A percentile compares a stretch with the other conserved stretches of the same genome.
Evolutionary conservation across 2,329 filamentous ascomycete genomes (phyloP).

Genomic region (Aspergillus viridinutans): DNA sequence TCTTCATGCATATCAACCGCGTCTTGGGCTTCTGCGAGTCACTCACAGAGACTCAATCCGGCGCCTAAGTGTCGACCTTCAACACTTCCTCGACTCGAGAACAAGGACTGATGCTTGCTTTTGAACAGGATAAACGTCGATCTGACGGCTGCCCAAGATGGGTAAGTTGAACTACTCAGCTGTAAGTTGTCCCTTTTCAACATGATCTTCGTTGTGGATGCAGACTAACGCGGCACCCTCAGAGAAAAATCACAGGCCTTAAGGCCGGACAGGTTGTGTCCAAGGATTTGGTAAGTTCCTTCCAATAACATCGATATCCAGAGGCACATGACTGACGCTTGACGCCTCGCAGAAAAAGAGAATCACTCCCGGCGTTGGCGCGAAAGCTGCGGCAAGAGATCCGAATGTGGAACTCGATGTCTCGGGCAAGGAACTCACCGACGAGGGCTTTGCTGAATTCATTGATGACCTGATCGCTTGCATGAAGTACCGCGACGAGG

Average conservation of each 20-base stretch:
- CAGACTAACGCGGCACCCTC: constrained; percentile 10
- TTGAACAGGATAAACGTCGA: neutral
- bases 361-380: constrained; percentile 25
- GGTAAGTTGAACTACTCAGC: constrained; percentile 39
- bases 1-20: neutral
- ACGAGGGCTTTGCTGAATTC: constrained; percentile 43
- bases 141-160: constrained; percentile 22
- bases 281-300: constrained; percentile 37
- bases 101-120: neutral
- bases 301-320: neutral
- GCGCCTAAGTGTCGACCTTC: neutral
- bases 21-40: neutral
- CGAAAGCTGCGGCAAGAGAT: constrained; percentile 28
- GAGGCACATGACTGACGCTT: constrained; percentile 1
- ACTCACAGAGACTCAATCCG: too few species aligned
- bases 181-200: constrained; percentile 20
- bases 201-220: neutral
- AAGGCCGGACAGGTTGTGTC: constrained; percentile 45
- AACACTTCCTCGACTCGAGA: neutral
- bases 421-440: constrained; percentile 43
- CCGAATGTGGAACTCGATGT: constrained; percentile 44
- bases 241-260: constrained; percentile 45
- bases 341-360: constrained; percentile 28
- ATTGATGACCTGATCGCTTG: constrained; percentile 41
- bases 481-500: constrained; percentile 29